Evolutionary conservation across 306 rosid genomes (phyloP), one percentile per base, ranked within the genome.

Genomic region (Bauhinia variegata): DNA sequence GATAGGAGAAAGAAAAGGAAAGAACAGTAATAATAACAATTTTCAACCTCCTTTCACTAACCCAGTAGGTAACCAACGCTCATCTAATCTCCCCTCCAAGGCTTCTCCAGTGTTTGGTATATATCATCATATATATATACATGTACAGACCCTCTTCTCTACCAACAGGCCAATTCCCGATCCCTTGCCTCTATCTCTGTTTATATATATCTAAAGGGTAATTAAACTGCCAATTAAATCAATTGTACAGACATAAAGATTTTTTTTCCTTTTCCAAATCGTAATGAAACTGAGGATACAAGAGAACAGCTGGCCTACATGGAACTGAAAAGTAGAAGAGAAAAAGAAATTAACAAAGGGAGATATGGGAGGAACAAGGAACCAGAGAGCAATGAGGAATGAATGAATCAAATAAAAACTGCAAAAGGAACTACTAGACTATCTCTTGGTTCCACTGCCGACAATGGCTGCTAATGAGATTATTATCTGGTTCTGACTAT

Each of bases 361-460:
- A 68, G 73, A 71, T n/a, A n/a, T 54, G 79, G 77, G 75, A 64
- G 61, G 72, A 71, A 73, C 65, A 65, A 76, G 87, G 93, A 88
- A 80, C 91, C 91, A 81, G 77, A 83, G 87, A 81, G 83, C 85
- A 84, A 87, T 89, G 87, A 52, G 88, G 85, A 92, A 92, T 84
- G 88, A 89, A 92, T 87, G 91, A 92, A 89, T 82, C n/a, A 78
- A 89, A 92, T 87, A 31, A 74, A 81, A 84, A 83, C 84, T 52
- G 72, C 81, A 77, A 75, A 78, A 77, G 83, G 88, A 77, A 76
- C 88, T 85, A 76, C 88, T 85, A 87, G 51, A 70, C 85, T 84
- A 76, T 70, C 79, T 80, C 84, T 88, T 73, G 91, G 80, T 75
- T 79, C 91, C 92, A 16, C 48, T n/a, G n/a, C n/a, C 70, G 79